Conservation (phyloP, 176 grass and related monocot species). For the Miscanthus lutarioriparius region DNA sequence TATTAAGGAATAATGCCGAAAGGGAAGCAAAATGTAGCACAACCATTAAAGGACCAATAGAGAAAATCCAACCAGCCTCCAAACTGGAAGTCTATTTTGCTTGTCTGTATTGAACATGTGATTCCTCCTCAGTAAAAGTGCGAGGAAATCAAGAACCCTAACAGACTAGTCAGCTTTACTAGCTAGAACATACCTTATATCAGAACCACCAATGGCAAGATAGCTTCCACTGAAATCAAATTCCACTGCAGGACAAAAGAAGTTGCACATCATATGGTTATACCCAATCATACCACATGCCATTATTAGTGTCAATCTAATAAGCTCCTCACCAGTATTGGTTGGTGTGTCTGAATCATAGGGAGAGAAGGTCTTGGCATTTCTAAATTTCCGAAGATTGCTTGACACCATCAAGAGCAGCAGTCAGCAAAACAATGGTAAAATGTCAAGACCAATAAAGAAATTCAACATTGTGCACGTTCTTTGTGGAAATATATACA, state of each 20-base stretch:
- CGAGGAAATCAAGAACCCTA: neutral
- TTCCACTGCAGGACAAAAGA: slow-evolving; percentile 63
- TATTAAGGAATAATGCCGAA: neutral
- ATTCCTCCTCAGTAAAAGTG: neutral
- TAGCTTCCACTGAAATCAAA: slow-evolving; percentile 94
- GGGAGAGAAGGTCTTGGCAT: slow-evolving; percentile 78
- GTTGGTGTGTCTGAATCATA: slow-evolving; percentile 82
- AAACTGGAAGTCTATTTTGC: neutral
- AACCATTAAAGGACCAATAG: neutral
- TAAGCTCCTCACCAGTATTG: slow-evolving; percentile 64
- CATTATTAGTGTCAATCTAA: neutral
- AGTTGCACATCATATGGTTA: neutral
- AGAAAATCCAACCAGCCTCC: neutral
- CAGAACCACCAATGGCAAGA: slow-evolving; percentile 84
- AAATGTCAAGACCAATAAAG: slow-evolving; percentile 16
- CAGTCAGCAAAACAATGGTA: slow-evolving; percentile 51
- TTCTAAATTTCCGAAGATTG: slow-evolving; percentile 90
- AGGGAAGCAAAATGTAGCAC: no score
- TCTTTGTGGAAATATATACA: slow-evolving; percentile 21
- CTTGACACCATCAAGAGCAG: slow-evolving; percentile 87
- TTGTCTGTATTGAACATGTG: neutral
- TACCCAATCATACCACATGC: no score
- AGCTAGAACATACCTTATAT: slow-evolving; percentile 56
- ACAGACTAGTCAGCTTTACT: no score
- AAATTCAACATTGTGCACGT: neutral